phyloP scores from a whole-genome alignment of 345 rosid genomes.

The Euclidium syriacum region DNA sequence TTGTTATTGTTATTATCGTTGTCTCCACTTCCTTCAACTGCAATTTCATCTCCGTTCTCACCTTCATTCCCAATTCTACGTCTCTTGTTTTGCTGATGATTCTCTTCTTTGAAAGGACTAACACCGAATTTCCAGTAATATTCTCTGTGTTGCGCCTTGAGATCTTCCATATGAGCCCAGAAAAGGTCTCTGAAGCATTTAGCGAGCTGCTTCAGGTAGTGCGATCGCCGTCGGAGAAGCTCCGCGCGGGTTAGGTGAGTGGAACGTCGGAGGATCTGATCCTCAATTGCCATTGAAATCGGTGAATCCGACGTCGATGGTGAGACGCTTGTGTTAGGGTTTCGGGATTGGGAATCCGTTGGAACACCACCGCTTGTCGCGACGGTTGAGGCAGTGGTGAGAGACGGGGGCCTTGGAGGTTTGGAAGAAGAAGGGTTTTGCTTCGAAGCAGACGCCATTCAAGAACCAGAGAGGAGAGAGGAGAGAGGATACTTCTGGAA shows the following conservation, averaged over 20 bases:
- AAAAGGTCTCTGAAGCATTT: constrained; percentile 42
- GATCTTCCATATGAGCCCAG: constrained; percentile 71
- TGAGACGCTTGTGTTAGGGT: constrained; percentile 21
- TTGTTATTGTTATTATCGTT: constrained; percentile 15
- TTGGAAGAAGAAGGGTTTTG: constrained; percentile 32
- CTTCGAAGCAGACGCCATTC: constrained; percentile 36
- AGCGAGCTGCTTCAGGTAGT: constrained; percentile 47
- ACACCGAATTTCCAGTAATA: constrained; percentile 59
- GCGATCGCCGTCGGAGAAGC: constrained; percentile 70
- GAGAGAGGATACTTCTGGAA: background rate
- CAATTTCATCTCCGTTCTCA: constrained; percentile 5
- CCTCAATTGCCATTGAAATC: constrained; percentile 35
- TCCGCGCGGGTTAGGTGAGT: constrained; percentile 64
- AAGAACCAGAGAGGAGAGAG: background rate
- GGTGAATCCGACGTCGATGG: constrained; percentile 21
- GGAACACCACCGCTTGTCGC: background rate
- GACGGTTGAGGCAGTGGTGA: background rate
- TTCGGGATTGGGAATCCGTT: constrained; percentile 20
- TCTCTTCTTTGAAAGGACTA: constrained; percentile 48
- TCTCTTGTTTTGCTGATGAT: constrained; percentile 27
- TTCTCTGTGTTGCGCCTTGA: constrained; percentile 46
- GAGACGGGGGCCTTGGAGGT: constrained; percentile 34
- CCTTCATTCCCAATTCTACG: constrained; percentile 1
- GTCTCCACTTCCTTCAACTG: constrained; percentile 40
- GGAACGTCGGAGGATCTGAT: constrained; percentile 44